Conservation (phyloP, 2,329 filamentous ascomycete species). For the Cladosporium austrohemisphaericum region DNA sequence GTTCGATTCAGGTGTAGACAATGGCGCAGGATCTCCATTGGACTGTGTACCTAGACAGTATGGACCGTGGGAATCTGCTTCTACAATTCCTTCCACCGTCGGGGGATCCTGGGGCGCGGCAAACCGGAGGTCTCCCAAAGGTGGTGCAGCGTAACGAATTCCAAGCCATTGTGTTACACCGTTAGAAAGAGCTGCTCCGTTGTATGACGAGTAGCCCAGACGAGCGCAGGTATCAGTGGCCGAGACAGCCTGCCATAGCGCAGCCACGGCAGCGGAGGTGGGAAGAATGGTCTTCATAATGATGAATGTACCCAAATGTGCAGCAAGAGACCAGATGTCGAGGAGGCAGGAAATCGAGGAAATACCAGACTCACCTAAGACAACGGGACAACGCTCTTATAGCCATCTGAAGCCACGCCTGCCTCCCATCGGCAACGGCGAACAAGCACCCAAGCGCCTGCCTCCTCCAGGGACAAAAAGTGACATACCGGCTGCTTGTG, state of each 20-base stretch:
- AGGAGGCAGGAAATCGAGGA: background rate
- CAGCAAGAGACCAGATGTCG: background rate
- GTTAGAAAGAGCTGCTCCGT: slow-evolving; percentile 4
- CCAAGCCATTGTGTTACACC: slow-evolving; percentile 16
- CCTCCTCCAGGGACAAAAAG: no score
- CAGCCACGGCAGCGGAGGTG: slow-evolving; percentile 1
- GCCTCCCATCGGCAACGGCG: background rate
- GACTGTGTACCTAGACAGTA: slow-evolving; percentile 32
- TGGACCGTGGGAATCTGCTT: slow-evolving; percentile 48
- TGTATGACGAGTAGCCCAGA: slow-evolving; percentile 57
- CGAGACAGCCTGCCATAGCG: background rate
- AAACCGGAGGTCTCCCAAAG: slow-evolving; percentile 14
- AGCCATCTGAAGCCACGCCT: background rate
- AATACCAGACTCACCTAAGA: slow-evolving; percentile 7
- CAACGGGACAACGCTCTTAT: background rate
- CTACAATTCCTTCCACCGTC: background rate
- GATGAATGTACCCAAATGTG: background rate
- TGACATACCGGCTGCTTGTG: no score
- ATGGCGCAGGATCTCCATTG: background rate
- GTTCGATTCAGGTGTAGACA: slow-evolving; percentile 32
- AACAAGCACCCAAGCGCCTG: no score
- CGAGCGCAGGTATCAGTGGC: slow-evolving; percentile 50
- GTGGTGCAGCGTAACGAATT: slow-evolving; percentile 12
- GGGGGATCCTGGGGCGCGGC: slow-evolving; percentile 12
- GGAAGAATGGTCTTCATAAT: slow-evolving; percentile 6